Percentiles rank a stretch among this genome's conserved stretches.
phyloP scores from a whole-genome alignment of 192 early-diverging fungal genomes.

The Paraglomus brasilianum region DNA sequence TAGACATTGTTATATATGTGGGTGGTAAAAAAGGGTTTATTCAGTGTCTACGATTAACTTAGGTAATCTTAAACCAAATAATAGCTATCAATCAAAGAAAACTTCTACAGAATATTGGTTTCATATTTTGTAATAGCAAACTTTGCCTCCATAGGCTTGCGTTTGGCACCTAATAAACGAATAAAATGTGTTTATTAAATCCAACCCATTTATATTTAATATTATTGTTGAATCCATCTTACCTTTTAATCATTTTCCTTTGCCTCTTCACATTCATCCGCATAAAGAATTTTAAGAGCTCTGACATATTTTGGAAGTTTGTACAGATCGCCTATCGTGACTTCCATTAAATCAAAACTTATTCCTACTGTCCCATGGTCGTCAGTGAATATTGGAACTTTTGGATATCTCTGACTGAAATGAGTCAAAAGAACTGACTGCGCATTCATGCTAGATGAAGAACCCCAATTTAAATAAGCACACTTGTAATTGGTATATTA shows the following conservation, averaged over 20 bases:
- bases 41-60: too few species aligned
- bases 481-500: too few species aligned
- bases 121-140: too few species aligned
- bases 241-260: constrained; percentile 41
- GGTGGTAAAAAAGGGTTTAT: too few species aligned
- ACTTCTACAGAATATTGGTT: too few species aligned
- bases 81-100: too few species aligned
- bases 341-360: constrained; percentile 78
- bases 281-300: constrained; percentile 56
- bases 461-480: not conserved
- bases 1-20: too few species aligned
- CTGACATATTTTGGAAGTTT: constrained; percentile 51
- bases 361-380: constrained; percentile 50
- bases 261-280: constrained; percentile 44
- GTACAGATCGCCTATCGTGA: constrained; percentile 50
- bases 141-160: too few species aligned
- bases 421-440: constrained; percentile 86
- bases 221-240: not conserved
- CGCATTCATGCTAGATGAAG: constrained; percentile 71
- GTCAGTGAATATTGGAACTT: constrained; percentile 63
- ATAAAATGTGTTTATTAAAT: not conserved
- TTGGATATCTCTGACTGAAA: constrained; percentile 95
- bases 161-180: too few species aligned
- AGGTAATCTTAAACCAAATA: too few species aligned
- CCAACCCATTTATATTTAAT: not conserved